Percentiles rank a stretch among this genome's conserved stretches.
Conservation (phyloP, 805 yeast species). For the Wickerhamiella occidentalis region DNA sequence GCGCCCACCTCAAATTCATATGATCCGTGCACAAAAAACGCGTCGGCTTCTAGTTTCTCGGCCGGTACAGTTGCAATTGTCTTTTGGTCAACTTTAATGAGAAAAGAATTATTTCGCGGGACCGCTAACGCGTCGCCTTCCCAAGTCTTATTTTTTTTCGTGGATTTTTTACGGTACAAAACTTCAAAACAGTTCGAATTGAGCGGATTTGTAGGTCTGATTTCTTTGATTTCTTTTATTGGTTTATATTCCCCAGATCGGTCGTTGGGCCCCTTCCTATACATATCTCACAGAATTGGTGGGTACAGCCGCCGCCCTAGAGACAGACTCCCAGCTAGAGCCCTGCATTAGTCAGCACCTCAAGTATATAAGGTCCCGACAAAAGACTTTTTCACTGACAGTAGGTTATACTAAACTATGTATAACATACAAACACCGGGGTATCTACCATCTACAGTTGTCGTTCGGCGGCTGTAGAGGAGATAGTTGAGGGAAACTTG, state of each 20-base stretch:
- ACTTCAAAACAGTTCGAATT: constrained; percentile 24
- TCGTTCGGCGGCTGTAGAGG: constrained; percentile 17
- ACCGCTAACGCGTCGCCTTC: constrained; percentile 72
- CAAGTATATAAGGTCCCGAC: constrained; percentile 6
- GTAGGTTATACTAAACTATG: constrained; percentile 25
- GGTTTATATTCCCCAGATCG: not conserved
- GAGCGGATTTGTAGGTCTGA: not conserved
- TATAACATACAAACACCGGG: constrained; percentile 21
- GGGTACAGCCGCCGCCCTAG: not conserved
- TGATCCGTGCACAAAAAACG: constrained; percentile 39
- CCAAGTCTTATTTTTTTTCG: constrained; percentile 84
- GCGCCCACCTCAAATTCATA: constrained; percentile 10
- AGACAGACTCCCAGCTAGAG: not conserved
- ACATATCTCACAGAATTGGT: not conserved
- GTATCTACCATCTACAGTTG: constrained; percentile 17
- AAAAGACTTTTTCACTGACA: constrained; percentile 16
- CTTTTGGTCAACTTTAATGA: constrained; percentile 23
- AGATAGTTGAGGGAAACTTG: constrained; percentile 23
- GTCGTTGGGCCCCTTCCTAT: not conserved
- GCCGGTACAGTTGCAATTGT: constrained; percentile 23
- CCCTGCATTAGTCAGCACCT: constrained; percentile 4
- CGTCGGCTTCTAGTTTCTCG: constrained; percentile 24
- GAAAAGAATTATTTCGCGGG: constrained; percentile 16
- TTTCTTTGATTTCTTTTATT: not conserved
- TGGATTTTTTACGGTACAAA: constrained; percentile 59